These are phyloP conservation scores for Harringtonia lauricola DNA, from an alignment of 2,329 filamentous ascomycete genomes.

Conservation along the genomic window DNA sequence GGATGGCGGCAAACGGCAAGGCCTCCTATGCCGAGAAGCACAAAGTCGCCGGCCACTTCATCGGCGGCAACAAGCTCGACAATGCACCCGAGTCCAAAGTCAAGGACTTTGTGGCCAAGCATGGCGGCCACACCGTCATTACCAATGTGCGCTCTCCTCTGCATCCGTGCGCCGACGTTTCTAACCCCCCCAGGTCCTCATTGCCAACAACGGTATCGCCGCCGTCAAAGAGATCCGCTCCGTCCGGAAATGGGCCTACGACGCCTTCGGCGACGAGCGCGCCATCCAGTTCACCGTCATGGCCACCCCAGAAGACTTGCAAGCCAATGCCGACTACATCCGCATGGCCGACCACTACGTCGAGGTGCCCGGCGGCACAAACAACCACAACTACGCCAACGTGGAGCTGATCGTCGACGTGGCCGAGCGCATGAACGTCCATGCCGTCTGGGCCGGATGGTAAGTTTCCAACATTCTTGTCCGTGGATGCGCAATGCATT, in stretches of 20 bases:
- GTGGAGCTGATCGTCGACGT: constrained; percentile 98
- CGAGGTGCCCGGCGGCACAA: constrained; percentile 95
- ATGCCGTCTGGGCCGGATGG: constrained; percentile 99
- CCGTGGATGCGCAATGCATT: neutral
- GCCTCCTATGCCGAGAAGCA: constrained; percentile 68
- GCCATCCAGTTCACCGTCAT: constrained; percentile 99
- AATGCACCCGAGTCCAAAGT: constrained; percentile 76
- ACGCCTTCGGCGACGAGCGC: constrained; percentile 95
- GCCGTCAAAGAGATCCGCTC: constrained; percentile 99
- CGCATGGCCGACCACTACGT: constrained; percentile 99
- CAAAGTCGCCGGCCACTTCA: constrained; percentile 84
- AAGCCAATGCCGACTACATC: constrained; percentile 98
- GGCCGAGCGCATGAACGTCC: constrained; percentile 95
- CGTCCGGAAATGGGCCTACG: constrained; percentile 99
- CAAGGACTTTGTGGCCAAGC: constrained; percentile 85
- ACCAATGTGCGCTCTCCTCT: constrained; percentile 63
- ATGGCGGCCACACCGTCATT: constrained; percentile 96
- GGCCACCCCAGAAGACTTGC: constrained; percentile 95
- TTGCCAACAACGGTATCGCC: constrained; percentile 99
- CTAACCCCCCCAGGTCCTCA: constrained; percentile 59
- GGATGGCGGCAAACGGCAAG: constrained; percentile 44
- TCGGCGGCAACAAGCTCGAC: constrained; percentile 81
- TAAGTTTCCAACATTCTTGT: constrained; percentile 45
- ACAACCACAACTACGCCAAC: constrained; percentile 99
- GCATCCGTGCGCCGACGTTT: neutral